Conservation (phyloP, 257 asterid genomes). For the Henckelia pumila region DNA sequence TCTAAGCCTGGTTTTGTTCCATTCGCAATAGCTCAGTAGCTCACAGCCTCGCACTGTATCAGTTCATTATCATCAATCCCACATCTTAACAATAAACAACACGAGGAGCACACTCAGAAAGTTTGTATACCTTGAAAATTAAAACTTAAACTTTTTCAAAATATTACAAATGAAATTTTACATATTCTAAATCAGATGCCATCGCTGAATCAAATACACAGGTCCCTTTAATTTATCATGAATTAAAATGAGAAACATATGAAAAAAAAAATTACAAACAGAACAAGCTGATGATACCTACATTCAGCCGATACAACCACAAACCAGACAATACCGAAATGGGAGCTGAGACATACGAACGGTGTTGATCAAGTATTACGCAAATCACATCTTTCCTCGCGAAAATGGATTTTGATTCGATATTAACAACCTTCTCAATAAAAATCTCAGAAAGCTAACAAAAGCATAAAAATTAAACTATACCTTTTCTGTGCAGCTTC, state of each 20-base stretch:
- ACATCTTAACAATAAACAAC: neutral
- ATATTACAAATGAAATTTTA: no score
- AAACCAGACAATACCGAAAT: neutral
- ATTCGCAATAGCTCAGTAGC: conserved; percentile 5
- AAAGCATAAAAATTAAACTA: neutral
- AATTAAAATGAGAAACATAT: no score
- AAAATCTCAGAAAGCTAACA: conserved; percentile 20
- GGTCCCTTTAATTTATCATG: neutral
- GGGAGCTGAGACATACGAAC: neutral
- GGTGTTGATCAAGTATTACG: no score
- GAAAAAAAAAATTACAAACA: no score
- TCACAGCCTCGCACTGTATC: neutral
- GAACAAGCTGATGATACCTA: neutral
- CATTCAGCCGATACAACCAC: neutral
- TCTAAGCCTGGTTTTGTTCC: neutral
- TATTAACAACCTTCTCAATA: neutral
- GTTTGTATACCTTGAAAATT: neutral
- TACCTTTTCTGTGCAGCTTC: conserved; percentile 93
- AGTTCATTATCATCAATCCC: conserved; percentile 1
- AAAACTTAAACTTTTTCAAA: no score
- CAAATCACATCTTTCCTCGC: neutral
- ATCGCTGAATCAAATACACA: neutral
- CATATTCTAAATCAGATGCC: neutral
- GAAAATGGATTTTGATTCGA: neutral
- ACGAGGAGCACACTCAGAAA: neutral